Conservation (phyloP, 306 rosid genomes). For the Alnus rubra region DNA sequence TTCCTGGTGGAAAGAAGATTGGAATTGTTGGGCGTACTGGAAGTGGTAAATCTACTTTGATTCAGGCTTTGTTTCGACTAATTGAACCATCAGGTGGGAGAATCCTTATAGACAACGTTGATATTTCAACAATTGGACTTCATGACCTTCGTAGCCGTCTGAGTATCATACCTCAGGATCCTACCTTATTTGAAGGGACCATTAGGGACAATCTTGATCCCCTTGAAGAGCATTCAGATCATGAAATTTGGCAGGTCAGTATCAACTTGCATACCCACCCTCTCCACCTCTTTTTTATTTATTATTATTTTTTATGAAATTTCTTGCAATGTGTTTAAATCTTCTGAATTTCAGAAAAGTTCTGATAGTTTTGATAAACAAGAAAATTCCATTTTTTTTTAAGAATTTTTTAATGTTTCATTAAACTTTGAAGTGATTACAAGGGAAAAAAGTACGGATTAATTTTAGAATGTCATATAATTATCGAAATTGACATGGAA, state of each 20-base stretch:
- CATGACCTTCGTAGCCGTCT: slow-evolving; percentile 90
- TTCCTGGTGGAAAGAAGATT: slow-evolving; percentile 90
- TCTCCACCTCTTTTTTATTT: neutral
- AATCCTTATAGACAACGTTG: slow-evolving; percentile 73
- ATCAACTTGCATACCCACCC: slow-evolving; percentile 19
- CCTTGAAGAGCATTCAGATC: slow-evolving; percentile 83
- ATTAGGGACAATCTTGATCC: slow-evolving; percentile 84
- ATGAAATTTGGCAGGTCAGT: slow-evolving; percentile 83
- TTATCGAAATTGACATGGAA: neutral
- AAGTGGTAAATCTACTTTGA: slow-evolving; percentile 94
- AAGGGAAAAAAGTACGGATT: neutral
- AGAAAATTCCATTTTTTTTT: neutral
- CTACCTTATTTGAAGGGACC: slow-evolving; percentile 94
- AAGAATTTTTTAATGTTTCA: neutral
- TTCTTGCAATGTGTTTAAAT: neutral
- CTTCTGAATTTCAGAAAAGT: neutral
- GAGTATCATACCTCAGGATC: slow-evolving; percentile 96
- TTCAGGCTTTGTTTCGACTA: slow-evolving; percentile 88
- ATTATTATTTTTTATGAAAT: neutral
- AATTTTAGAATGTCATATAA: neutral
- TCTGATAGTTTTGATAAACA: neutral
- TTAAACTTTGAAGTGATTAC: neutral
- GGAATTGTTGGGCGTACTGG: slow-evolving; percentile 97
- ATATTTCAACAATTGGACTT: slow-evolving; percentile 79
- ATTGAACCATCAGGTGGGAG: slow-evolving; percentile 78